Evolutionary conservation across 441 rosid species (phyloP).

Genomic region (Melastoma candidum): DNA sequence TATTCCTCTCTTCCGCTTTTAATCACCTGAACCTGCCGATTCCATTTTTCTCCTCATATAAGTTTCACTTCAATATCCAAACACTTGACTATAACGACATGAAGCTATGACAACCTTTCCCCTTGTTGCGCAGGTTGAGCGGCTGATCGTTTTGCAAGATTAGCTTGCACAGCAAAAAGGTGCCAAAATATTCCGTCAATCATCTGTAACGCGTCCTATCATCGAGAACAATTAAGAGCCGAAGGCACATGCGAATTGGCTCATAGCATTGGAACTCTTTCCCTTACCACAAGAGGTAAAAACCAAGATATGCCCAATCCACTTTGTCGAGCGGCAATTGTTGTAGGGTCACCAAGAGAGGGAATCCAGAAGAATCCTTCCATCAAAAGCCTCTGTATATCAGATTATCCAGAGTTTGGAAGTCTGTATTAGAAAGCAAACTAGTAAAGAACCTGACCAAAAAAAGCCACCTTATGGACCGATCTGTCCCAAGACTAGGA

Average conservation of each 20-base stretch:
- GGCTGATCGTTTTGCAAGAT: constrained; percentile 71
- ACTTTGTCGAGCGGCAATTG: constrained; percentile 91
- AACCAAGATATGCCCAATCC: constrained; percentile 96
- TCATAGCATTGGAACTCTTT: constrained; percentile 7
- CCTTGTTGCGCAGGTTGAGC: constrained; percentile 61
- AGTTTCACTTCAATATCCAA: not conserved
- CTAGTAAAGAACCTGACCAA: not conserved
- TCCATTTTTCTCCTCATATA: constrained; percentile 15
- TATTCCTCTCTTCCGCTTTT: constrained; percentile 58
- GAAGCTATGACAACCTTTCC: constrained; percentile 42
- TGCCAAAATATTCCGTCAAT: no score
- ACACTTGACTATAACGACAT: not conserved
- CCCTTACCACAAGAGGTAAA: constrained; percentile 82
- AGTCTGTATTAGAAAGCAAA: constrained; percentile 4
- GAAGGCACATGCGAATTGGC: not conserved
- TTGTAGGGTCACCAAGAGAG: constrained; percentile 86
- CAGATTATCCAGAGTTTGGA: constrained; percentile 17
- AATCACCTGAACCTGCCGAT: constrained; percentile 58
- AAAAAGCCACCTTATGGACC: not conserved
- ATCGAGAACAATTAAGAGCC: not conserved
- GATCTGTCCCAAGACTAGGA: constrained; percentile 2
- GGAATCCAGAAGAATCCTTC: constrained; percentile 99
- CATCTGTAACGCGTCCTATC: no score
- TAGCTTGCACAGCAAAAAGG: no score
- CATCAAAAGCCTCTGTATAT: constrained; percentile 58